Evolutionary conservation across 192 early-diverging fungal genomes (phyloP), one percentile per base, ranked within the genome.

Genomic region (Umbelopsis vinacea): DNA sequence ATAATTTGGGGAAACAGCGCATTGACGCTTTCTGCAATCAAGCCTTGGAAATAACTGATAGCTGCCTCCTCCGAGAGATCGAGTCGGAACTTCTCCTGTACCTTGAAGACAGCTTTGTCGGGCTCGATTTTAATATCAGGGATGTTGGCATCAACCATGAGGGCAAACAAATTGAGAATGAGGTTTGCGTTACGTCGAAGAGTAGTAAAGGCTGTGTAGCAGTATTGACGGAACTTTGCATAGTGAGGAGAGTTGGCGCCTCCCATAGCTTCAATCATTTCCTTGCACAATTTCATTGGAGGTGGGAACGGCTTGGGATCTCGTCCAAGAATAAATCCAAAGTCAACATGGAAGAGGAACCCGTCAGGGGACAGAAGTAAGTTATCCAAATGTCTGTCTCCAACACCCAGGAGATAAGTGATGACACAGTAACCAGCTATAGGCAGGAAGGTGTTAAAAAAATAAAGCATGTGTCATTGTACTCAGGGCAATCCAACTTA

Each of bases 201-300:
- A 46, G 90, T 95, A 71, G 92, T 97, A 79, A 96, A 99, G 0
- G 98, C 95, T 10, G 94, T 92, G 81, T 95, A 97, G 76, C 95
- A 98, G 79, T 95, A 96, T 23, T 89, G 89, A 79, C 90, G 91
- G 85, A 99, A 99, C 46, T 89, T 88, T 77, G 94, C 92, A 83
- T 96, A 99, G 69, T 90, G 87, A 19, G 85, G 89, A 22, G 96
- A 95, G 46, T 89, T 85, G 35, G 94, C 89, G 29, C 97, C 97
- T 43, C 98, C 98, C 96, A 99, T 97, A 0, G 94, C 96, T 74
- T 99, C 98, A 7, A 99, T 95, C 98, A 99, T 99, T 85, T 99
- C 98, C 74, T 97, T 97, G 75, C 93, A 96, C 40, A 99, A 89
- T 80, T 99, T 99, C 97, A 99, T 99, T 0, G 98, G 98, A 14